These are phyloP conservation scores for Boletellus deceptivus DNA, from an alignment of 1,284 basidiomycete species.

Conservation along the genomic window DNA sequence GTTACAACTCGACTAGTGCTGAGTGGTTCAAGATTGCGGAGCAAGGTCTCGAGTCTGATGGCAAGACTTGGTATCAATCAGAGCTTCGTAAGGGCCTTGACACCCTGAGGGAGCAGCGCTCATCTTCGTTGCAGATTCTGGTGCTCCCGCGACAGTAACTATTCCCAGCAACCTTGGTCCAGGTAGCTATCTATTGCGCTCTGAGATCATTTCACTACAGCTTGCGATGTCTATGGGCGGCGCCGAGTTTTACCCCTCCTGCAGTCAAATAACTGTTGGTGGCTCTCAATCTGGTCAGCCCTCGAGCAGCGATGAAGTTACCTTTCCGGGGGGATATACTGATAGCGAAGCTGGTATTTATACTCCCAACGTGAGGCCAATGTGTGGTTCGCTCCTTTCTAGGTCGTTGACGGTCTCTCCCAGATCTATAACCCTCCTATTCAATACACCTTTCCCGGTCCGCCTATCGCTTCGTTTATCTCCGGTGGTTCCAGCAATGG, in stretches of 20 bases:
- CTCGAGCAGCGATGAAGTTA: constrained; percentile 45
- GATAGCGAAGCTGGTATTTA: constrained; percentile 61
- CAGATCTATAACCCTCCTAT: constrained; percentile 36
- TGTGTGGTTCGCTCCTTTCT: neutral
- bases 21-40: constrained; percentile 42
- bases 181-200: constrained; percentile 68
- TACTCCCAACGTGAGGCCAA: constrained; percentile 39
- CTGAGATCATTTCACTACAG: constrained; percentile 72
- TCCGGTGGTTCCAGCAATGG: constrained; percentile 10
- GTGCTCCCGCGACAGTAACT: constrained; percentile 41
- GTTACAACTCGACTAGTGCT: constrained; percentile 29
- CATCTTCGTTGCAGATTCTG: constrained; percentile 31
- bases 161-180: constrained; percentile 54
- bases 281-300: constrained; percentile 51
- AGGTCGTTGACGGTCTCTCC: neutral
- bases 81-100: constrained; percentile 34
- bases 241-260: constrained; percentile 74
- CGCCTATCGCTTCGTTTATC: constrained; percentile 25
- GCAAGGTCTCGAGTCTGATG: constrained; percentile 22
- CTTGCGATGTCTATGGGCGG: constrained; percentile 47
- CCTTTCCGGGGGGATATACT: constrained; percentile 62
- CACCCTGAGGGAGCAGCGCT: neutral
- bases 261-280: constrained; percentile 57
- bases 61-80: constrained; percentile 39
- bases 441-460: constrained; percentile 41